Percentiles rank a stretch among this genome's conserved stretches.
These are phyloP conservation scores for Zymoseptoria tritici DNA, from an alignment of 2,329 filamentous ascomycete species.

Conservation along the genomic window DNA sequence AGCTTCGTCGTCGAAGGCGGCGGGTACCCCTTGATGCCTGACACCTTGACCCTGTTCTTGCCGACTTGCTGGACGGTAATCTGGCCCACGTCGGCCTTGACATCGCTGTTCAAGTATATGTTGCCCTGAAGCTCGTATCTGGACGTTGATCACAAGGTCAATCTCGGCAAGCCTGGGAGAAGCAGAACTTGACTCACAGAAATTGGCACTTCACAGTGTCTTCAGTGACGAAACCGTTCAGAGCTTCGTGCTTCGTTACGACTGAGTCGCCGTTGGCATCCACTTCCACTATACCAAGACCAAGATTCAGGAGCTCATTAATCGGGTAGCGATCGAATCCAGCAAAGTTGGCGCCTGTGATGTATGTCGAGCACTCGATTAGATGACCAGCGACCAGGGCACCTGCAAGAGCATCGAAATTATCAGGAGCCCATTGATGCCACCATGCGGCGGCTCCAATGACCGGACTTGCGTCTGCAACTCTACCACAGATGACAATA, in stretches of 20 bases:
- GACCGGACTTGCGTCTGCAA: conserved; percentile 36
- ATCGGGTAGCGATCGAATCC: conserved; percentile 34
- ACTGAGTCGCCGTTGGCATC: conserved; percentile 29
- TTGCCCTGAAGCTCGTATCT: conserved; percentile 47
- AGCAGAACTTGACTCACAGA: conserved; percentile 18
- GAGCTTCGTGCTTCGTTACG: conserved; percentile 30
- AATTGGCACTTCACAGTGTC: conserved; percentile 47
- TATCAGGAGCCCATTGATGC: conserved; percentile 33
- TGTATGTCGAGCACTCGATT: conserved; percentile 37
- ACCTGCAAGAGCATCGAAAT: conserved; percentile 33
- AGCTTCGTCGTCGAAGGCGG: conserved; percentile 46
- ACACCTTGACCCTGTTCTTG: conserved; percentile 42
- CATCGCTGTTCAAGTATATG: conserved; percentile 51
- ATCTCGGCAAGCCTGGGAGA: neutral
- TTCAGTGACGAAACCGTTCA: conserved; percentile 33
- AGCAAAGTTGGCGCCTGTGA: conserved; percentile 35
- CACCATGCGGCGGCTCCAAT: conserved; percentile 38
- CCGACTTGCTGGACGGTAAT: conserved; percentile 45
- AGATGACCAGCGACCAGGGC: conserved; percentile 35
- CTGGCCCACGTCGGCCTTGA: conserved; percentile 44
- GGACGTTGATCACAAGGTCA: neutral
- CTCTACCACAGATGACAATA: conserved; percentile 37
- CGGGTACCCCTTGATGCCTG: conserved; percentile 36
- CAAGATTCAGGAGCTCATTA: conserved; percentile 27
- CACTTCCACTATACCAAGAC: conserved; percentile 26